These are phyloP conservation scores for Aspergillus novofumigatus DNA, from an alignment of 2,329 filamentous ascomycete genomes.

Conservation along the genomic window DNA sequence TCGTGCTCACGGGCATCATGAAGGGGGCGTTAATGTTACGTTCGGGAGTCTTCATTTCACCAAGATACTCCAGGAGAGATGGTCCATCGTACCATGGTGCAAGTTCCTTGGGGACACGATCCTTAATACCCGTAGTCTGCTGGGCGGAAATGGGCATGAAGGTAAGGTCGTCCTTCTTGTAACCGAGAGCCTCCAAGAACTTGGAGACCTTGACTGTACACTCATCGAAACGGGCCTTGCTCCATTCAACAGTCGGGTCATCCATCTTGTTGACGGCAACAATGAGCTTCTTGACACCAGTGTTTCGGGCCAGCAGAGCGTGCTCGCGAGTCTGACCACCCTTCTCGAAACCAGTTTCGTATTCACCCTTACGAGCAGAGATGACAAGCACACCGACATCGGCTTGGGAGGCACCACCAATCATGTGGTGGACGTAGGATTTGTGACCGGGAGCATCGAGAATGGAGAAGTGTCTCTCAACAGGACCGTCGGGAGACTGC, in stretches of 20 bases:
- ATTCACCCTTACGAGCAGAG: slow-evolving; percentile 94
- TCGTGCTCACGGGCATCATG: slow-evolving; percentile 97
- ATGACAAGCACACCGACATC: slow-evolving; percentile 95
- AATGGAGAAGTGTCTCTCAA: slow-evolving; percentile 93
- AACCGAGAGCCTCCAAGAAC: slow-evolving; percentile 89
- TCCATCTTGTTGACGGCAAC: slow-evolving; percentile 99
- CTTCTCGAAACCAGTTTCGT: slow-evolving; percentile 96
- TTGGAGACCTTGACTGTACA: slow-evolving; percentile 82
- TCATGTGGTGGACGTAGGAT: slow-evolving; percentile 97
- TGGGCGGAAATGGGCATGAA: slow-evolving; percentile 98
- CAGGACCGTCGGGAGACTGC: slow-evolving; percentile 40
- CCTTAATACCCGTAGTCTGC: slow-evolving; percentile 79
- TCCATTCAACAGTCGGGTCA: slow-evolving; percentile 94
- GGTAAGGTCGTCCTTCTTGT: slow-evolving; percentile 90
- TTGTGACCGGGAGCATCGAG: slow-evolving; percentile 97
- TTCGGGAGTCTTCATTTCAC: slow-evolving; percentile 85
- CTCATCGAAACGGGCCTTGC: slow-evolving; percentile 85
- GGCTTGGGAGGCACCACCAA: slow-evolving; percentile 87
- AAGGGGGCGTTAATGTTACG: slow-evolving; percentile 96
- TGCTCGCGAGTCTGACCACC: slow-evolving; percentile 97
- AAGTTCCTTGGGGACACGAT: slow-evolving; percentile 70
- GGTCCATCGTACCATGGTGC: slow-evolving; percentile 84
- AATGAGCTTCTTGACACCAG: slow-evolving; percentile 94
- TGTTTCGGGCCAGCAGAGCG: slow-evolving; percentile 95
- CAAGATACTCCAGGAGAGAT: slow-evolving; percentile 91